Conservation (phyloP, 148 eudicot genomes). For the Fagopyrum homotropicum region DNA sequence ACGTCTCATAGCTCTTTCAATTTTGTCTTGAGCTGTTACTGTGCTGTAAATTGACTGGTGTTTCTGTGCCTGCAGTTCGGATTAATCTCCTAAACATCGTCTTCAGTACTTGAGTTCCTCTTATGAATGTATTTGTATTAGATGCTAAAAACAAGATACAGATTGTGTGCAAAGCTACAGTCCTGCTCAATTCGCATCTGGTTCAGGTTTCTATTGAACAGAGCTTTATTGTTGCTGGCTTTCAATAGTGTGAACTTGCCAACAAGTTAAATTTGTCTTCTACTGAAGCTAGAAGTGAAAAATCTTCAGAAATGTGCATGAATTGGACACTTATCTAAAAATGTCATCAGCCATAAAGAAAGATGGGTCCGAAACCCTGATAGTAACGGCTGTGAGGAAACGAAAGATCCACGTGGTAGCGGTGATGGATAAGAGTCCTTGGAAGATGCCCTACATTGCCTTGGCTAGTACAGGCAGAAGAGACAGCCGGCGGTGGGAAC, state of each 20-base stretch:
- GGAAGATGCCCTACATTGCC: neutral
- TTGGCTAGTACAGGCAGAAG: neutral
- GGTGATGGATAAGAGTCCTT: neutral
- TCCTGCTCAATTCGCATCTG: neutral
- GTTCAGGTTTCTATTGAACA: neutral
- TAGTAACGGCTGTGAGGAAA: neutral
- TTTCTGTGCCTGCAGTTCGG: neutral
- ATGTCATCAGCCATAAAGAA: neutral
- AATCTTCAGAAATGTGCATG: neutral
- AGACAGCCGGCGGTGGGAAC: conserved; percentile 6
- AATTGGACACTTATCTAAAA: neutral
- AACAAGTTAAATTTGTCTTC: neutral
- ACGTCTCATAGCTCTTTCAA: neutral
- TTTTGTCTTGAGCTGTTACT: neutral
- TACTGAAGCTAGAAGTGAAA: neutral
- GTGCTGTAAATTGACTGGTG: neutral
- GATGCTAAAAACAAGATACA: neutral
- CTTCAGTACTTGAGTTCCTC: neutral
- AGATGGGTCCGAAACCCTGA: neutral
- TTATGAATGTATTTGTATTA: neutral
- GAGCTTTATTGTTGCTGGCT: neutral
- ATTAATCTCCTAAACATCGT: neutral
- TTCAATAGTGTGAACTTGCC: neutral
- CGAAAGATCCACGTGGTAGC: neutral
- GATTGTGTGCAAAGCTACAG: neutral